Evolutionary conservation across 305 asterid species (phyloP), one percentile per base, ranked within the genome.

Genomic region (Fraxinus sp.): DNA sequence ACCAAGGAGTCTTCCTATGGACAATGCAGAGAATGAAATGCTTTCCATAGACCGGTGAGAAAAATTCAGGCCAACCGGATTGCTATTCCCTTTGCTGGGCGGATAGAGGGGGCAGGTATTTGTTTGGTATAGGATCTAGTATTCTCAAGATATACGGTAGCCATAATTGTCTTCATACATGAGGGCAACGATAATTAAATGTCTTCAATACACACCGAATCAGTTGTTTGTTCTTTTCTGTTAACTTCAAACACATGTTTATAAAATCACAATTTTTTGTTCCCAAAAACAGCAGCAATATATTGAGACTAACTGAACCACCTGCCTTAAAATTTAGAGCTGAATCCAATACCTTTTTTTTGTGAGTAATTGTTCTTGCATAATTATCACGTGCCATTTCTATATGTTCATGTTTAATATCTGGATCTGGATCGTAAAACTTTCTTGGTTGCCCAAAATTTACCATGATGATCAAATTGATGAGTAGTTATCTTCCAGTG

Each of bases 1-100:
- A 57, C 70, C 75, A 77, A 74, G 28, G 78, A 81, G 32, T 79
- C 75, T 74, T 79, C 18, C 52, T 36, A 68, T 88, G 77, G 74
- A 84, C 74, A 84, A 85, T 87, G 91, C 95, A 94, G 96, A 93
- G 98, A 90, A 90, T 93, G 97, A 93, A 88, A 90, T 94, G 97
- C 83, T 92, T 95, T 80, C 97, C 95, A 4, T 92, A 85, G 84
- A 75, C 83, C 57, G 52, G 81, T 77, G 77, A 80, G 74, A 75
- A 75, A 73, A 55, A 14, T 35, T 64, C 79, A 32, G 85, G 79
- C 87, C 86, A 75, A 75, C 75, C 9, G 2, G 37, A 26, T 9
- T 9, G 33, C 74, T 26, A 66, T 26, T 24, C 74, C 3, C 4
- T 26, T 24, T 24, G 74, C 74, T 14, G 36, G 36, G 75, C 4